Evolutionary conservation across 2,329 filamentous ascomycete species (phyloP).

Genomic region (Phialophora tarda): DNA sequence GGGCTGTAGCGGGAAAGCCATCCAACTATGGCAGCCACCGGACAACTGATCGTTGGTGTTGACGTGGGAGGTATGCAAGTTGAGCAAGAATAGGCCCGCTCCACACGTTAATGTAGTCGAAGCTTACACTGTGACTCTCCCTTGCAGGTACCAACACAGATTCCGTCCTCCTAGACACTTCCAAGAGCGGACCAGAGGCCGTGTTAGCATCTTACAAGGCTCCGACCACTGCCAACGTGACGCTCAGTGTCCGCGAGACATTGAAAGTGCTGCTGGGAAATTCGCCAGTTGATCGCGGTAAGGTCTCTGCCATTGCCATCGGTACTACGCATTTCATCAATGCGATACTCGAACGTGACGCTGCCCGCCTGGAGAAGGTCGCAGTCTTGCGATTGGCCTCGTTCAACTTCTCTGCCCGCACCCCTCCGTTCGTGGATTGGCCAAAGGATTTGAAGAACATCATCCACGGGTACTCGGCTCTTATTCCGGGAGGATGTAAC

Average conservation of each 20-base stretch:
- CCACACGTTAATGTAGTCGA: not conserved
- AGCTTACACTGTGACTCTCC: not conserved
- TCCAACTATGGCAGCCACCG: not conserved
- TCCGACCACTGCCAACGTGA: constrained; percentile 51
- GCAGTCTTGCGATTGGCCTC: constrained; percentile 59
- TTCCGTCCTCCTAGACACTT: constrained; percentile 27
- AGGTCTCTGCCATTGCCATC: constrained; percentile 55
- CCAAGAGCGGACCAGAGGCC: constrained; percentile 46
- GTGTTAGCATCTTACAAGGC: constrained; percentile 45
- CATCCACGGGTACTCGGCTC: constrained; percentile 54
- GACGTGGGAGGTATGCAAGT: constrained; percentile 1
- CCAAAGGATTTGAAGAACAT: constrained; percentile 53
- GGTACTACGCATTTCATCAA: constrained; percentile 62
- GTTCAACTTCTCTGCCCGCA: constrained; percentile 33
- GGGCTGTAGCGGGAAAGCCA: not conserved
- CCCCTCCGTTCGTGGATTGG: constrained; percentile 58
- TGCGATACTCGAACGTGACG: constrained; percentile 56
- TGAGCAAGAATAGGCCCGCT: not conserved
- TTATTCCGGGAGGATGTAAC: constrained; percentile 57
- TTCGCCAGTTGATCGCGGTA: constrained; percentile 42
- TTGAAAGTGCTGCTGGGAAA: constrained; percentile 47
- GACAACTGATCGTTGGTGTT: not conserved
- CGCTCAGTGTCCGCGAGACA: constrained; percentile 48
- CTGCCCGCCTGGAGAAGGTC: constrained; percentile 56
- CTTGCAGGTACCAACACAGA: constrained; percentile 31